Percentiles rank a stretch among this genome's conserved stretches.
phyloP scores from a whole-genome alignment of 2,329 filamentous ascomycete species.

The Aquanectria penicillioides region DNA sequence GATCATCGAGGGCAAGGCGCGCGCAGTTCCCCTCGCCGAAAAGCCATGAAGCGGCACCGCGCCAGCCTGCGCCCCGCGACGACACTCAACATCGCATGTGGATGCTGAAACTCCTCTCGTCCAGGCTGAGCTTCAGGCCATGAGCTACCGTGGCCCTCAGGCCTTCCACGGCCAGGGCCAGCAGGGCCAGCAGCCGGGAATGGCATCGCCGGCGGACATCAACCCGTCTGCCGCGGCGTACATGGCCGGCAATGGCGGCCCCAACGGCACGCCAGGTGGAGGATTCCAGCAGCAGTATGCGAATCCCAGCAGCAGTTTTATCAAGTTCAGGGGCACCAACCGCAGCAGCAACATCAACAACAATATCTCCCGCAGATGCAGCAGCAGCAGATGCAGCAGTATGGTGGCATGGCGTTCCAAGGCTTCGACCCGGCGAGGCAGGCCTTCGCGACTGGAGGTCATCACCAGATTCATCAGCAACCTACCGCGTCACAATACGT shows the following conservation, averaged over 20 bases:
- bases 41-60: constrained; percentile 41
- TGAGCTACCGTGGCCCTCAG: constrained; percentile 49
- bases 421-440: constrained; percentile 37
- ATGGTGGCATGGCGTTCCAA: constrained; percentile 37
- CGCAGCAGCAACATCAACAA: constrained; percentile 38
- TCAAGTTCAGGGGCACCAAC: constrained; percentile 35
- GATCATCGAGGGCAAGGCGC: not conserved
- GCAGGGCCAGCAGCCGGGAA: constrained; percentile 39
- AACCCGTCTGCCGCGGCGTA: constrained; percentile 34
- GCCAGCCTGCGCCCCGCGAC: constrained; percentile 43
- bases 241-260: constrained; percentile 17
- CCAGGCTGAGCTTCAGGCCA: constrained; percentile 38
- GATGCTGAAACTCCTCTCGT: constrained; percentile 20
- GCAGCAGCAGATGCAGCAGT: constrained; percentile 35
- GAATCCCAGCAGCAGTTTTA: constrained; percentile 43
- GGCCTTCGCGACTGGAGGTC: constrained; percentile 22
- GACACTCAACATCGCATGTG: constrained; percentile 34
- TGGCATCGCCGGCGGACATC: constrained; percentile 26
- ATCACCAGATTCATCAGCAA: constrained; percentile 39
- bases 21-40: constrained; percentile 8
- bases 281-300: constrained; percentile 41
- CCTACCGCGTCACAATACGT: constrained; percentile 37
- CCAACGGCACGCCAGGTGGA: constrained; percentile 17
- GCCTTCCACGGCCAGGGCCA: constrained; percentile 43
- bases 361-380: constrained; percentile 41